Conservation (phyloP, 768 basidiomycete genomes). For the Tricholoma sp. region DNA sequence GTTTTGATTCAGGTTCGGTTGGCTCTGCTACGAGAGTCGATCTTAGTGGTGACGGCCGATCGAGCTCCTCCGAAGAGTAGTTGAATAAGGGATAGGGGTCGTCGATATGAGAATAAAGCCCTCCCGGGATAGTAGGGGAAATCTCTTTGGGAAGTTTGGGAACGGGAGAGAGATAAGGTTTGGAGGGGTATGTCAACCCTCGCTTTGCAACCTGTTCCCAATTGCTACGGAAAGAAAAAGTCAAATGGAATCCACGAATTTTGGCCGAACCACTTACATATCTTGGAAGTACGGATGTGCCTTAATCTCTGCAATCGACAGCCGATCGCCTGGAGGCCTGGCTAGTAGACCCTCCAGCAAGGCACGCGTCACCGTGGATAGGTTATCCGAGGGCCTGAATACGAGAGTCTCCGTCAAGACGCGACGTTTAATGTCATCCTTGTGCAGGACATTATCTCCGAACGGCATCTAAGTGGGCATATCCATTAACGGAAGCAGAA, state of each 20-base stretch:
- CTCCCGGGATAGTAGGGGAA: not conserved
- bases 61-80: not conserved
- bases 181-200: not conserved
- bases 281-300: not conserved
- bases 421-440: not conserved
- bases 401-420: not conserved
- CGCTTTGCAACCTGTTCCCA: not conserved
- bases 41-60: not conserved
- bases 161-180: slow-evolving; percentile 1
- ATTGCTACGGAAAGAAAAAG: not conserved
- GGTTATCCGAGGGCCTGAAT: not conserved
- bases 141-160: not conserved
- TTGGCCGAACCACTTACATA: not conserved
- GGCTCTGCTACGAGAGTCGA: not conserved
- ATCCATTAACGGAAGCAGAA: not conserved
- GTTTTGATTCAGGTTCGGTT: not conserved
- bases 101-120: not conserved
- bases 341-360: slow-evolving; percentile 1
- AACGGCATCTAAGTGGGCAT: not conserved
- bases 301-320: not conserved
- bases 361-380: not conserved
- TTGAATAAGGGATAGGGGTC: not conserved
- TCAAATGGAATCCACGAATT: not conserved
- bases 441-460: not conserved
- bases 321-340: not conserved